phyloP scores from a whole-genome alignment of 1,284 basidiomycete genomes.

The Albatrellus sp. region DNA sequence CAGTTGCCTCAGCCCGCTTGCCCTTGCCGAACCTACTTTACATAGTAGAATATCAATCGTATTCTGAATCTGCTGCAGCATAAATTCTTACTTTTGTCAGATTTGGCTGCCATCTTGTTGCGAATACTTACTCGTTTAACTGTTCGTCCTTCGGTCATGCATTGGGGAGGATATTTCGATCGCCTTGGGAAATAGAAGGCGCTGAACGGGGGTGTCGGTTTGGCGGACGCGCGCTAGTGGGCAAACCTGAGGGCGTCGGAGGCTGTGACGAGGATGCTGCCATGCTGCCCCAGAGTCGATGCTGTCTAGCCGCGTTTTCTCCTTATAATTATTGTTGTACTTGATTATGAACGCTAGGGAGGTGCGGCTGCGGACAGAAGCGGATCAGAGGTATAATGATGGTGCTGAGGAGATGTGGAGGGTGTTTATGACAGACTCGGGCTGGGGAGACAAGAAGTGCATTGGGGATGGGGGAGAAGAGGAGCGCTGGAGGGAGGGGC shows the following conservation, averaged over 20 bases:
- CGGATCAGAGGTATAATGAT: slow-evolving; percentile 4
- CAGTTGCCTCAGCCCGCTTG: no score
- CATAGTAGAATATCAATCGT: no score
- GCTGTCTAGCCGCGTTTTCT: slow-evolving; percentile 8
- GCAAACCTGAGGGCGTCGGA: slow-evolving; percentile 38
- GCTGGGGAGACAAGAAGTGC: background rate
- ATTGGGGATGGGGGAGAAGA: background rate
- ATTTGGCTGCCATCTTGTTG: no score
- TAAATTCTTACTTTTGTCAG: no score
- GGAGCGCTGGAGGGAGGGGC: background rate
- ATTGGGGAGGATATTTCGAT: slow-evolving; percentile 60
- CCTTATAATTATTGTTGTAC: slow-evolving; percentile 10
- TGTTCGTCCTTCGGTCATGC: no score
- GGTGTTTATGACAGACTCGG: slow-evolving; percentile 3
- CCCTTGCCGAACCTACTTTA: no score
- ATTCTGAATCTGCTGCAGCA: no score
- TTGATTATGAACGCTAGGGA: slow-evolving; percentile 7
- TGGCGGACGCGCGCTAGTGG: slow-evolving; percentile 26
- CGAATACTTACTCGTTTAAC: no score
- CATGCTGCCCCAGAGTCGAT: slow-evolving; percentile 17
- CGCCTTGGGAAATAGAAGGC: slow-evolving; percentile 45
- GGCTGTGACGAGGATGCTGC: slow-evolving; percentile 42
- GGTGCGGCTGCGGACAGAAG: slow-evolving; percentile 4
- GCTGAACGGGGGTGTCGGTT: slow-evolving; percentile 14
- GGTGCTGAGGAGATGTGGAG: background rate